Evolutionary conservation across 2,329 filamentous ascomycete species (phyloP).

Genomic region (Leptographium galeiforme): DNA sequence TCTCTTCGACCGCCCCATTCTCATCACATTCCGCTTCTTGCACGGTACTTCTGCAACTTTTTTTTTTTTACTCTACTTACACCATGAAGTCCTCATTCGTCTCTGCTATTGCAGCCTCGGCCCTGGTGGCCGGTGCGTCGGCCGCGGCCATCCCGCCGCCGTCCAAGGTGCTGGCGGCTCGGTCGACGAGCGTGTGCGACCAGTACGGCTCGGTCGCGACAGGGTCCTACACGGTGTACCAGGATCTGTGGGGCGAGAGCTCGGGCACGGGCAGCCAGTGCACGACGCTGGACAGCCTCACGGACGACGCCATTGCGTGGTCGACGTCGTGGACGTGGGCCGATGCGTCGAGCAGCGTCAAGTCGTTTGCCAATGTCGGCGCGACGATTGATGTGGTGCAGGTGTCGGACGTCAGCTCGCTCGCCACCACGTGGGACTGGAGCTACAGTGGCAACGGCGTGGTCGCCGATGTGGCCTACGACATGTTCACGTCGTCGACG

Average conservation of each 20-base stretch:
- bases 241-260: slow-evolving; percentile 35
- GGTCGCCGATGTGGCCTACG: slow-evolving; percentile 46
- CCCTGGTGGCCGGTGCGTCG: slow-evolving; percentile 1
- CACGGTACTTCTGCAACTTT: too few species aligned
- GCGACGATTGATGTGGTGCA: slow-evolving; percentile 18
- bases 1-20: too few species aligned
- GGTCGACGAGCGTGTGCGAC: slow-evolving; percentile 8
- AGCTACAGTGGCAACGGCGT: slow-evolving; percentile 19
- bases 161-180: slow-evolving; percentile 1
- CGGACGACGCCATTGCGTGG: slow-evolving; percentile 24
- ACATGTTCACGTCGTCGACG: slow-evolving; percentile 41
- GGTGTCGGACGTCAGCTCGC: slow-evolving; percentile 21
- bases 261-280: slow-evolving; percentile 27
- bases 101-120: background rate
- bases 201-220: slow-evolving; percentile 9
- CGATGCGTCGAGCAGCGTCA: slow-evolving; percentile 25
- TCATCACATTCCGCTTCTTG: too few species aligned
- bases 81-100: background rate
- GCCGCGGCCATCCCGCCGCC: background rate
- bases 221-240: slow-evolving; percentile 34
- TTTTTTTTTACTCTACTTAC: background rate
- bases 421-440: slow-evolving; percentile 26
- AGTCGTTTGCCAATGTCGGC: slow-evolving; percentile 32
- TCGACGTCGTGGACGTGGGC: slow-evolving; percentile 29
- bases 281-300: slow-evolving; percentile 24